These are phyloP conservation scores for Helicocarpus griseus DNA, from an alignment of 2,329 filamentous ascomycete genomes.

Conservation along the genomic window DNA sequence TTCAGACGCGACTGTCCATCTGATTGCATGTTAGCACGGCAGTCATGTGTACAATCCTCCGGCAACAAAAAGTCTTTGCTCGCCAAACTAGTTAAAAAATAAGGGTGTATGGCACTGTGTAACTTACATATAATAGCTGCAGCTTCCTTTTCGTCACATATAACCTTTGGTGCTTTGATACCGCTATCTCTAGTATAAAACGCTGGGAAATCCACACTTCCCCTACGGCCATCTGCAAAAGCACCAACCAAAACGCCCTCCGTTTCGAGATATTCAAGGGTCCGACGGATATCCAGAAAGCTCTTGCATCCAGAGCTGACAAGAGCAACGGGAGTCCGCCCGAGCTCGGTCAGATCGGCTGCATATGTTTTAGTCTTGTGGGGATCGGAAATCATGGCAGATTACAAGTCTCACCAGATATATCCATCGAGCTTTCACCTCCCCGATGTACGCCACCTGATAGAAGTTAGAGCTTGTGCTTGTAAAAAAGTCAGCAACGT, in stretches of 20 bases:
- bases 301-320: conserved; percentile 89
- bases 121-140: conserved; percentile 69
- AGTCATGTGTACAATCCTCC: not conserved
- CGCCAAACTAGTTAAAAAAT: too few species aligned
- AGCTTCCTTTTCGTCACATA: conserved; percentile 68
- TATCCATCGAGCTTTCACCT: conserved; percentile 76
- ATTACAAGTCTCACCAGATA: conserved; percentile 48
- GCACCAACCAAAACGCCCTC: conserved; percentile 72
- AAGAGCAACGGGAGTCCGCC: conserved; percentile 78
- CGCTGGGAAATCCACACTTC: conserved; percentile 73
- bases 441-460: conserved; percentile 78
- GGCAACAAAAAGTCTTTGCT: too few species aligned
- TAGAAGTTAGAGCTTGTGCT: conserved; percentile 10
- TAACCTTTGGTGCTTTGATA: conserved; percentile 63
- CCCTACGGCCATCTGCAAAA: conserved; percentile 70
- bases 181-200: conserved; percentile 91
- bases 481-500: not conserved
- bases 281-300: conserved; percentile 84
- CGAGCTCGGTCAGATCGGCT: conserved; percentile 88
- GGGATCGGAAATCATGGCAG: not conserved
- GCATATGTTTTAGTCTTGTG: conserved; percentile 1
- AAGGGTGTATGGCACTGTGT: conserved; percentile 1
- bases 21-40: conserved; percentile 16
- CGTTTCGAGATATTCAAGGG: conserved; percentile 69
- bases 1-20: conserved; percentile 63